phyloP scores from a whole-genome alignment of 2,329 filamentous ascomycete species.

The Epichloe sp. region DNA sequence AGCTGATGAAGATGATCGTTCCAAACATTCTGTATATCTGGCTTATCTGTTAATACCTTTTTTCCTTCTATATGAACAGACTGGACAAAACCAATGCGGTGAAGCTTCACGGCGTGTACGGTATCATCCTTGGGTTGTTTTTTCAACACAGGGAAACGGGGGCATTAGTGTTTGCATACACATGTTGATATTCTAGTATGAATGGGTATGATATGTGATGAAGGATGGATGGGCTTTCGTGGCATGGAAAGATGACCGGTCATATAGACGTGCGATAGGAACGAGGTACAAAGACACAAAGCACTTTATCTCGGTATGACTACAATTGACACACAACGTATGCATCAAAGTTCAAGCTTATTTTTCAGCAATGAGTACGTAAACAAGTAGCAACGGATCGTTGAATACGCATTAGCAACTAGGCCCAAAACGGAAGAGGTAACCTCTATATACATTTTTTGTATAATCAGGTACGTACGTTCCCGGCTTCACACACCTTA shows the following conservation, averaged over 20 bases:
- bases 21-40: not conserved
- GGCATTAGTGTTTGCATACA: not conserved
- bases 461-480: too few relatives aligned
- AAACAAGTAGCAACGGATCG: too few relatives aligned
- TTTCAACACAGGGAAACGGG: not conserved
- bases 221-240: not conserved
- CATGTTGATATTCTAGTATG: not conserved
- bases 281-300: not conserved
- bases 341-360: not conserved
- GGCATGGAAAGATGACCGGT: not conserved
- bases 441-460: too few relatives aligned
- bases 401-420: too few relatives aligned
- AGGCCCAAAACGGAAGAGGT: too few relatives aligned
- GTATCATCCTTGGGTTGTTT: not conserved
- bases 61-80: not conserved
- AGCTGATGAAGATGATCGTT: constrained; percentile 1
- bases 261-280: not conserved
- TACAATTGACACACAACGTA: not conserved
- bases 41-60: not conserved
- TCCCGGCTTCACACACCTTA: too few relatives aligned
- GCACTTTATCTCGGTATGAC: not conserved
- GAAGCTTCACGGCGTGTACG: not conserved
- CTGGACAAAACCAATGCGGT: not conserved
- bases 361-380: too few relatives aligned
- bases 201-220: not conserved